Evolutionary conservation across 2,329 filamentous ascomycete species (phyloP), one percentile per base, ranked within the genome.

Genomic region (Malbranchea cinnamomea): DNA sequence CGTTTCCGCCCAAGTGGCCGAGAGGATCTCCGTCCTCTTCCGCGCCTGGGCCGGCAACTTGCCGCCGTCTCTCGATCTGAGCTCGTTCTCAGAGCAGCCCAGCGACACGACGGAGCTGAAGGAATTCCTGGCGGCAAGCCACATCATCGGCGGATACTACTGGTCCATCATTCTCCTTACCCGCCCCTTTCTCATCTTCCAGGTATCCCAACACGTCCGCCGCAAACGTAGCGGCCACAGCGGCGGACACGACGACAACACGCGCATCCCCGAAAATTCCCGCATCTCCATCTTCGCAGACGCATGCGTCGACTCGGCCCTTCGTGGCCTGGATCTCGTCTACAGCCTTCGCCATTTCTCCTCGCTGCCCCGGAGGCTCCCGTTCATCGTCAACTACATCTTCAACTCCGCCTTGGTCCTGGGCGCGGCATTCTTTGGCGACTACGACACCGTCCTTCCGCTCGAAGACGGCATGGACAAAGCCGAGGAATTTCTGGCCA

Each of bases 111-210:
- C 37, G 1, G 33, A 28, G 6, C 43, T 52, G 26, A 43, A 53
- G 21, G 49, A 44, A 17, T 51, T 51, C 5, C 42, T 65, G 5
- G 60, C 61, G 2, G 57, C 62, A 4, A 62, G 60, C n/a, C 63
- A 65, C 23, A 54, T 62, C 1, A 52, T 67, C 9, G 59, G 59
- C 18, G 56, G 63, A 3, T 68, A 67, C 34, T 66, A 66, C 40
- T 68, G 64, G 49, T 63, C 60, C 1, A 66, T 68, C 24, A 66
- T 67, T 43, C 48, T 68, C 3, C 44, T 67, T 3, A 65, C 64
- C 5, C 49, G 63, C n/a, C 64, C 64, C 1, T 68, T 68, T 32
- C 48, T 68, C 7, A 59, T 66, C 15, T 67, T 63, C 38, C 59
- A 64, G 28, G 50, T 66, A 1, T 63, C 54, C n/a, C 50, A 49